Evolutionary conservation across 1,284 basidiomycete species (phyloP).

Genomic region (Irpex sp.): DNA sequence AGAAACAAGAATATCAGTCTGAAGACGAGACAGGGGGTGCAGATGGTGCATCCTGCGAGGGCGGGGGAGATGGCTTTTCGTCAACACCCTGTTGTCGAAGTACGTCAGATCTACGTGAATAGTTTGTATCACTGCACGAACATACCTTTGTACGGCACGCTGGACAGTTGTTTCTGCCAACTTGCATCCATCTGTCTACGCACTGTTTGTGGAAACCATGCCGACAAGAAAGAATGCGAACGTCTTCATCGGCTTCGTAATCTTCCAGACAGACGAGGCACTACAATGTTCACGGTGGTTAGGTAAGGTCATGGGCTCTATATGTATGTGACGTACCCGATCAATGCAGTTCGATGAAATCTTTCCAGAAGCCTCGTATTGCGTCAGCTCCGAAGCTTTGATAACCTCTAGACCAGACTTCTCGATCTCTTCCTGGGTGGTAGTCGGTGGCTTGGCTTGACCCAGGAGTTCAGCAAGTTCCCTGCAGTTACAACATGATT

Average conservation of each 20-base stretch:
- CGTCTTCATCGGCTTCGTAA: conserved; percentile 69
- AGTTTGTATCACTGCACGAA: neutral
- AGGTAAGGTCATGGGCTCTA: conserved; percentile 1
- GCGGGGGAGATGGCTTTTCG: neutral
- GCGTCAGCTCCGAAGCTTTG: conserved; percentile 47
- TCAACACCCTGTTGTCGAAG: neutral
- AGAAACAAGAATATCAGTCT: neutral
- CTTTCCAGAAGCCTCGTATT: conserved; percentile 54
- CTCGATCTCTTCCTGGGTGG: conserved; percentile 76
- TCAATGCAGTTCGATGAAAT: conserved; percentile 78
- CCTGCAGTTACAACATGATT: conserved; percentile 31
- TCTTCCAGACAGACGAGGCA: conserved; percentile 84
- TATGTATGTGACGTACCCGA: conserved; percentile 43
- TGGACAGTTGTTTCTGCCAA: conserved; percentile 85
- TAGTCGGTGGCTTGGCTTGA: conserved; percentile 77
- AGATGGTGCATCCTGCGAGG: neutral
- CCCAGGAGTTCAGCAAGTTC: conserved; percentile 77
- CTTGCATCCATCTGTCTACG: conserved; percentile 85
- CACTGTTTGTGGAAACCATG: conserved; percentile 86
- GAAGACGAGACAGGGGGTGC: neutral
- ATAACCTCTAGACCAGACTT: conserved; percentile 75
- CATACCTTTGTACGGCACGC: conserved; percentile 75
- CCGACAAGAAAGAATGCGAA: conserved; percentile 76
- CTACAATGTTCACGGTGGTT: conserved; percentile 30
- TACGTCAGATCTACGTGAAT: neutral